Base-by-base conservation (phyloP, 257 asterid genomes). In the Leonotis leonurus region DNA sequence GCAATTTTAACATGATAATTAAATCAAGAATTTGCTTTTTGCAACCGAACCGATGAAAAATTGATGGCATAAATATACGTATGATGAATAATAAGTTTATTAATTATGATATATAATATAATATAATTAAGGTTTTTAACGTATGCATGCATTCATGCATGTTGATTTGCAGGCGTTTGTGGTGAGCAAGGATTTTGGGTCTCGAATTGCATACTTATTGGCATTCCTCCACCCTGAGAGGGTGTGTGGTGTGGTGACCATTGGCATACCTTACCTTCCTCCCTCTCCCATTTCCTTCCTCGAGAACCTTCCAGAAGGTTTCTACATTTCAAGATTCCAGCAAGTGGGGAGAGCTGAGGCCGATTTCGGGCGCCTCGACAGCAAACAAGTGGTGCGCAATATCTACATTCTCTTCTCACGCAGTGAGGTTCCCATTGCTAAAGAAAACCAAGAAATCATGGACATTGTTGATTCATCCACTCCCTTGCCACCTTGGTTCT, bases 401-500 rank as follows among this genome's bases (percentile, higher is more conserved):
- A 60, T 78, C 49, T 81, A 78, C 71, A 73, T 78, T 11, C 79
- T 79, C 16, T 79, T 75, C 27, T 71, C 85, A 1, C 33, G 67
- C n/a, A 22, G 61, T 26, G 80, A 77, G 32, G 35, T 80, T 24
- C 85, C 85, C 0, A 73, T 70, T 13, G 83, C 88, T 0, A 27
- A 35, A 6, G 83, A 77, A 44, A 57, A 72, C 61, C 78, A 79
- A 58, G 81, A 77, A 74, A 76, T 82, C 33, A 82, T 82, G 88
- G 88, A 79, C 36, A 55, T 80, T 50, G 85, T 80, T n/a, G 78
- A 76, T 49, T 52, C 83, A 0, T 80, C 82, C 5, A 71, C 69
- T 51, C 81, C 87, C 43, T 56, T 86, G 3, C 89, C 95, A 2
- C 58, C 71, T 60, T 83, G 89, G 89, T 76, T 84, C 66, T 48